A percentile compares a stretch with the other conserved stretches of the same genome.
phyloP scores from a whole-genome alignment of 148 eudicot species.

The Cornus controversa region DNA sequence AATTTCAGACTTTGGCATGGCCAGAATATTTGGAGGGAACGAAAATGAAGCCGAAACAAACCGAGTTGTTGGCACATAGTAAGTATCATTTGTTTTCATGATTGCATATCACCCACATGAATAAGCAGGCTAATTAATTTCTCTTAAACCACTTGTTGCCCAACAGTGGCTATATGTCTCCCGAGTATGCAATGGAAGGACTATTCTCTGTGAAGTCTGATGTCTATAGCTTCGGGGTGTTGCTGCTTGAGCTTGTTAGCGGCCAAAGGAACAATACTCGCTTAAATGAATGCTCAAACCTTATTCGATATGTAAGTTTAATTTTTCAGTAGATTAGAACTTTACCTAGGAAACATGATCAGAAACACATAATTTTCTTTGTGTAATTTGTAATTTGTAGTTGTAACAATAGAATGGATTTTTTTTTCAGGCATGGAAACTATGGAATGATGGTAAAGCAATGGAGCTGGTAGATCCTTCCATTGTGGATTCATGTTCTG shows the following conservation, averaged over 20 bases:
- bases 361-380: no score
- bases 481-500: constrained; percentile 4
- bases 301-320: constrained; percentile 1
- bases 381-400: no score
- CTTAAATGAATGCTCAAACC: constrained; percentile 11
- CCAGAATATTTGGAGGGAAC: not conserved
- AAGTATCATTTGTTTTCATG: not conserved
- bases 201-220: constrained; percentile 15
- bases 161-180: constrained; percentile 3
- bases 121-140: no score
- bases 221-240: constrained; percentile 15
- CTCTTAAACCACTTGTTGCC: not conserved
- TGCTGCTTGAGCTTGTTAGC: constrained; percentile 6
- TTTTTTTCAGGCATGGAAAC: constrained; percentile 32
- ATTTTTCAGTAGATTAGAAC: no score
- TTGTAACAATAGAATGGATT: no score
- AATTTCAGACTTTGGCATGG: not conserved
- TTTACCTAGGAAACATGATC: no score
- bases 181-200: constrained; percentile 20
- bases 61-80: constrained; percentile 7
- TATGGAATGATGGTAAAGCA: constrained; percentile 26
- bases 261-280: not conserved
- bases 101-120: not conserved
- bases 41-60: not conserved
- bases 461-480: constrained; percentile 24